Evolutionary conservation across 2,329 filamentous ascomycete genomes (phyloP), one percentile per base, ranked within the genome.

Genomic region (Ceratocystis ficicola): DNA sequence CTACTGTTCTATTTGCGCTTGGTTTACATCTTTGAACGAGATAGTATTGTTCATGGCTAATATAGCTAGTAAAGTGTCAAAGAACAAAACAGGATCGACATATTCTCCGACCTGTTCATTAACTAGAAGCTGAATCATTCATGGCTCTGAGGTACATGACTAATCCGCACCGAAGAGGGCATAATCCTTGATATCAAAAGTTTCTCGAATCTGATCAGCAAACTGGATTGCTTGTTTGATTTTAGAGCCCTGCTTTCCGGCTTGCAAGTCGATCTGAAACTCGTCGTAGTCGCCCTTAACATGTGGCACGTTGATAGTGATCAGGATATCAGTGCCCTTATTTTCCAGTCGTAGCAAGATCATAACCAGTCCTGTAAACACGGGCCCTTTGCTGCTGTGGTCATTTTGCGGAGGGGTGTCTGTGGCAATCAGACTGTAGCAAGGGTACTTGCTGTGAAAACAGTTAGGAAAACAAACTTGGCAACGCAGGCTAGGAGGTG

Each of bases 231-330:
- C 82, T 70, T 86, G 81, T 63, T 86, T 86, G 71, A 89, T 86
- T 69, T 89, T 76, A 74, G 84, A 81, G 3, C 86, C 88, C 72
- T 82, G 81, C 73, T 82, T 85, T 17, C 85, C 85, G 66, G 84
- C 75, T 72, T 84, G 80, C 66, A 86, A 76, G 72, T 89, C 84
- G 17, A 93, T 83, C 41, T 90, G 86, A 7, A 87, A 86, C 74
- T 86, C 83, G 71, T 86, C 80, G 73, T 90, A 90, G 74, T 88
- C 84, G 69, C 86, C 86, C 70, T 83, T 81, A 70, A 90, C 86
- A 73, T 94, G 87, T 32, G 92, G 93, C 61, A 95, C 88, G 75
- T 96, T 96, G 72, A 96, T 84, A 50, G 89, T 89, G 69, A 96
- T 84, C 60, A 96, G 78, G 48, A 97, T 77, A 75, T 97, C 93